These are phyloP conservation scores for Kingdonia uniflora DNA, from an alignment of 164 flowering plant species.

Conservation along the genomic window DNA sequence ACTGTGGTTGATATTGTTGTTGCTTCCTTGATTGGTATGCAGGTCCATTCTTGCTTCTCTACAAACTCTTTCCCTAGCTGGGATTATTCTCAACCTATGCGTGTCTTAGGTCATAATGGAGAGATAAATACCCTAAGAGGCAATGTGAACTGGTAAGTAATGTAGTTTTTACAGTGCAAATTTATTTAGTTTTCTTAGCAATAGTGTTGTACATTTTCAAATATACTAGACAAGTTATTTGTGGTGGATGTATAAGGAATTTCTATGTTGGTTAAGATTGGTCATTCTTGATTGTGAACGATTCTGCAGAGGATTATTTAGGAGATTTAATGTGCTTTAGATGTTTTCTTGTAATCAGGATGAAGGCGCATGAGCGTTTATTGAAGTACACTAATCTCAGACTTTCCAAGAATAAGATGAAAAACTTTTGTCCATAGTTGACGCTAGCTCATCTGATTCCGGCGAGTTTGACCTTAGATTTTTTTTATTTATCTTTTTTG, in stretches of 20 bases:
- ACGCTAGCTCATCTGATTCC: constrained; percentile 98
- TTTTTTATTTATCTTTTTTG: too few species aligned
- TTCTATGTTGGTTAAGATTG: too few species aligned
- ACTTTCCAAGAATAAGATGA: constrained; percentile 74
- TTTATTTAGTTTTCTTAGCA: background rate
- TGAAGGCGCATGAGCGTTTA: constrained; percentile 98
- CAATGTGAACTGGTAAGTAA: constrained; percentile 82
- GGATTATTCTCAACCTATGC: constrained; percentile 99
- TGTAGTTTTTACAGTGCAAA: too few species aligned
- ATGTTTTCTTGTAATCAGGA: constrained; percentile 36
- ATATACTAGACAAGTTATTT: too few species aligned
- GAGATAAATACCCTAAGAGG: constrained; percentile 98
- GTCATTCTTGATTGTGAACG: too few species aligned
- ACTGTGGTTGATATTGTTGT: too few species aligned
- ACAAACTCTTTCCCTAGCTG: constrained; percentile 99
- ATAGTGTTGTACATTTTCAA: too few species aligned
- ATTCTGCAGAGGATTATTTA: too few species aligned
- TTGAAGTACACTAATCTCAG: constrained; percentile 87
- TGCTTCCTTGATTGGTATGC: constrained; percentile 10
- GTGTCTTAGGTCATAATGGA: constrained; percentile 95
- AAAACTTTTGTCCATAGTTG: constrained; percentile 94
- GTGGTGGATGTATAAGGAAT: too few species aligned
- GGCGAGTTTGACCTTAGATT: constrained; percentile 27
- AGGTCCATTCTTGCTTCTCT: constrained; percentile 96
- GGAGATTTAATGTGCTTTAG: background rate